Evolutionary conservation across 257 asterid species (phyloP), one percentile per base, ranked within the genome.

Genomic region (Pogostemon cablin): DNA sequence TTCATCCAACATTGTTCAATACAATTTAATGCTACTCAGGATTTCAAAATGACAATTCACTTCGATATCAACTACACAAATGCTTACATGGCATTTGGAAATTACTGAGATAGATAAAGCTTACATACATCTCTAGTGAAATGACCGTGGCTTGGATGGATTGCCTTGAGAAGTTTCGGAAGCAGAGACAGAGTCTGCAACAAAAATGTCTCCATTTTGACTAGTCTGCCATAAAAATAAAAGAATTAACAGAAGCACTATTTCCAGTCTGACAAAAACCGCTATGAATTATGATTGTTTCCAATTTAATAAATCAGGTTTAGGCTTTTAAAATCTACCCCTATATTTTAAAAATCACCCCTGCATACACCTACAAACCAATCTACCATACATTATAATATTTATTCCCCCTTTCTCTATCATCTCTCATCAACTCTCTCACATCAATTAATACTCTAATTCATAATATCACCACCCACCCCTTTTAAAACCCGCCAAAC

Each of bases 91-190:
- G 64, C 50, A 37, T 44, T 25, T n/a, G 59, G 62, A 67, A 20
- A 67, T 48, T 49, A 55, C 9, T 43, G 65, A 60, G 67, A 50
- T 38, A 53, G 62, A 60, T 37, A 54, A 37, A 58, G 57, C 41
- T 68, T 56, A 78, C 92, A 82, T 77, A 84, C 92, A 62, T 85
- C 86, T 72, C 73, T 79, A 54, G 67, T 44, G 81, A 49, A 63
- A 61, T 72, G 82, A 64, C 81, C 78, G 80, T 65, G 68, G 72
- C 77, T 78, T 70, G 44, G 77, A 59, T 81, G 76, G 68, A 76
- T 76, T 82, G 61, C 73, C 58, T 61, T 49, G 81, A 71, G 80
- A 77, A 74, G 80, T 72, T 74, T 79, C 91, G 62, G 84, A 78
- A 62, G 79, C 15, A 66, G 85, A 47, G 49, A 80, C 71, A 43